Percentiles rank a stretch among this genome's conserved stretches.
phyloP scores from a whole-genome alignment of 371 early-diverging fungal genomes.

The Syncephalastrum sp. region DNA sequence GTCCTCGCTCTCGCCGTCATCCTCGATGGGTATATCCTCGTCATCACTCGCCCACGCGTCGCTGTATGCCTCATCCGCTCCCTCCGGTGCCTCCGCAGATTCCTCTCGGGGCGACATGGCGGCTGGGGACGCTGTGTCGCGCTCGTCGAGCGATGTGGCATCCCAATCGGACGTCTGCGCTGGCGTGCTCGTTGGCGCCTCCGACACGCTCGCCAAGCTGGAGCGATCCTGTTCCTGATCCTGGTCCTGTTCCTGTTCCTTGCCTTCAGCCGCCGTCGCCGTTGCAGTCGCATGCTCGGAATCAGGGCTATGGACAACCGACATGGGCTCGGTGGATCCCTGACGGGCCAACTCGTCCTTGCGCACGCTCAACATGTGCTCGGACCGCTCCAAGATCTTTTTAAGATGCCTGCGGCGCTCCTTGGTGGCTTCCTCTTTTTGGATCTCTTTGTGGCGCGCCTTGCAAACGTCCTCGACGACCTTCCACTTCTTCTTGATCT shows the following conservation, averaged over 20 bases:
- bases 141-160: not conserved
- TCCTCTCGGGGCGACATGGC: not conserved
- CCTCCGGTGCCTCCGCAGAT: no score
- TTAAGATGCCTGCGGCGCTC: constrained; percentile 66
- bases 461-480: constrained; percentile 61
- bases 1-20: constrained; percentile 24
- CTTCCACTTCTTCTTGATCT: constrained; percentile 70
- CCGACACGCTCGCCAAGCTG: not conserved
- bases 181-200: not conserved
- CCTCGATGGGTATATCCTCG: constrained; percentile 26
- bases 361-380: constrained; percentile 70
- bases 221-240: not conserved
- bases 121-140: not conserved
- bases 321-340: not conserved
- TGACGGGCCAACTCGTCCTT: constrained; percentile 43
- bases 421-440: constrained; percentile 60
- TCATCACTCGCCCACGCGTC: no score
- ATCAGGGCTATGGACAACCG: not conserved
- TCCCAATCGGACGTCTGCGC: not conserved
- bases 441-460: constrained; percentile 55
- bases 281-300: no score
- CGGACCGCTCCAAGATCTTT: constrained; percentile 70
- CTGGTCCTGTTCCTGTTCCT: no score
- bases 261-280: no score
- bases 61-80: no score